Percentiles rank a stretch among this genome's conserved stretches.
These are phyloP conservation scores for Nicotiana tabacum DNA, from an alignment of 257 asterid genomes.

Conservation along the genomic window DNA sequence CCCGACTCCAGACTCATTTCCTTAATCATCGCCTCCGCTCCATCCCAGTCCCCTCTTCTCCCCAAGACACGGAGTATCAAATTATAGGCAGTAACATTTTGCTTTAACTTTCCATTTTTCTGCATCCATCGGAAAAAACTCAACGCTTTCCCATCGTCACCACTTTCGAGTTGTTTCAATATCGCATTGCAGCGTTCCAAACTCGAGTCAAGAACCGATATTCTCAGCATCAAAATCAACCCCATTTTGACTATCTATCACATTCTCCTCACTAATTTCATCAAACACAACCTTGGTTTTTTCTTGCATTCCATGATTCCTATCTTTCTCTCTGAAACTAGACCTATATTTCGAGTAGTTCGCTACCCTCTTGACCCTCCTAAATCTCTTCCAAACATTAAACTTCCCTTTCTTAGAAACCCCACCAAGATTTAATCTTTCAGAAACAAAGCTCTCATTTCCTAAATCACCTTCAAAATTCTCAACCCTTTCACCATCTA, in stretches of 20 bases:
- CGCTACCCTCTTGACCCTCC: constrained; percentile 24
- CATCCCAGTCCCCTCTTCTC: constrained; percentile 59
- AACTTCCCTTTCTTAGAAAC: constrained; percentile 24
- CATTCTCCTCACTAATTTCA: constrained; percentile 16
- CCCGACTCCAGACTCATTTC: constrained; percentile 50
- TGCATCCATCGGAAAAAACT: constrained; percentile 76
- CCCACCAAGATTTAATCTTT: constrained; percentile 20
- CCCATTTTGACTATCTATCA: constrained; percentile 21
- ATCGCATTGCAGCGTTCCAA: constrained; percentile 46
- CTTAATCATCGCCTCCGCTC: constrained; percentile 51
- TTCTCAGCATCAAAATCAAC: constrained; percentile 22
- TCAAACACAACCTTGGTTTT: constrained; percentile 7
- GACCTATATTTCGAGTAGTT: constrained; percentile 21
- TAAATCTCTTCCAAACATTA: constrained; percentile 47
- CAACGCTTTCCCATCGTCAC: constrained; percentile 40
- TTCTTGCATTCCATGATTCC: constrained; percentile 21
- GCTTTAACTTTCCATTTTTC: constrained; percentile 59
- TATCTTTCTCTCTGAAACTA: constrained; percentile 14
- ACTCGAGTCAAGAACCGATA: constrained; percentile 32
- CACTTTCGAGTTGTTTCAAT: constrained; percentile 56
- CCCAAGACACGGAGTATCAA: constrained; percentile 69
- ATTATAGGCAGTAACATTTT: constrained; percentile 56
- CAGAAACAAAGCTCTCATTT: constrained; percentile 28
- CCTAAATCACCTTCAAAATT: constrained; percentile 23
- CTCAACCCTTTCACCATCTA: constrained; percentile 16